These are phyloP conservation scores for Phytophthora kernoviae DNA, from an alignment of 352 stramenopile genomes.

Conservation along the genomic window DNA sequence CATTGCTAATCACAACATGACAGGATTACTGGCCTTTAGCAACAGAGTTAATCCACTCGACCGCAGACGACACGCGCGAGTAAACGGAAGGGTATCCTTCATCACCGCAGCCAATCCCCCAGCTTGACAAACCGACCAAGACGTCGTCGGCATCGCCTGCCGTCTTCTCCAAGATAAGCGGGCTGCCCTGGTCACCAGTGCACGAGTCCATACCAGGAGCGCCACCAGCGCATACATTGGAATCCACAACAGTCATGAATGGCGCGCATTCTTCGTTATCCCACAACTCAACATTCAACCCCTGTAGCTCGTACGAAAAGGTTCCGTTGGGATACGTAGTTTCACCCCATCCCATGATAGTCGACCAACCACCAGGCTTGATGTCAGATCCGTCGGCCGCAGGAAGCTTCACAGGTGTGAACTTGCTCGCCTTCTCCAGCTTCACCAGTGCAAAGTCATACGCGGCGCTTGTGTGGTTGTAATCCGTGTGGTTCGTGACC, in stretches of 20 bases:
- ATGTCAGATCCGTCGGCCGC: constrained; percentile 29
- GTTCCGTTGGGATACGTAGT: constrained; percentile 25
- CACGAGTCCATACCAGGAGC: constrained; percentile 24
- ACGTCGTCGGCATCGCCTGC: constrained; percentile 27
- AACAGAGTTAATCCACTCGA: constrained; percentile 34
- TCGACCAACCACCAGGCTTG: constrained; percentile 25
- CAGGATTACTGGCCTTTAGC: neutral
- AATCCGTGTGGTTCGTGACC: constrained; percentile 9
- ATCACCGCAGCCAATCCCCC: constrained; percentile 48
- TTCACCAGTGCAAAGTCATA: constrained; percentile 47
- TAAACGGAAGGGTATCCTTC: constrained; percentile 52
- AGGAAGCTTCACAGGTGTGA: constrained; percentile 33
- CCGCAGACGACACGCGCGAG: constrained; percentile 46
- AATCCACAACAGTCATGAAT: constrained; percentile 17
- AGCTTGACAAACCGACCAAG: constrained; percentile 57
- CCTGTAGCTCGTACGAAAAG: constrained; percentile 26
- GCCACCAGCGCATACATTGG: constrained; percentile 49
- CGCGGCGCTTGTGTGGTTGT: constrained; percentile 1
- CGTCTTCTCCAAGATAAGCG: constrained; percentile 38
- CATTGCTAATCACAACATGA: too few relatives aligned
- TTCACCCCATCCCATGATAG: constrained; percentile 38
- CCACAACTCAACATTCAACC: constrained; percentile 32
- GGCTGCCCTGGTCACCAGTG: constrained; percentile 50
- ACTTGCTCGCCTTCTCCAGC: constrained; percentile 37
- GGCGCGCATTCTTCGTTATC: constrained; percentile 27